phyloP scores from a whole-genome alignment of 768 basidiomycete species.

The Flagelloscypha sp. region DNA sequence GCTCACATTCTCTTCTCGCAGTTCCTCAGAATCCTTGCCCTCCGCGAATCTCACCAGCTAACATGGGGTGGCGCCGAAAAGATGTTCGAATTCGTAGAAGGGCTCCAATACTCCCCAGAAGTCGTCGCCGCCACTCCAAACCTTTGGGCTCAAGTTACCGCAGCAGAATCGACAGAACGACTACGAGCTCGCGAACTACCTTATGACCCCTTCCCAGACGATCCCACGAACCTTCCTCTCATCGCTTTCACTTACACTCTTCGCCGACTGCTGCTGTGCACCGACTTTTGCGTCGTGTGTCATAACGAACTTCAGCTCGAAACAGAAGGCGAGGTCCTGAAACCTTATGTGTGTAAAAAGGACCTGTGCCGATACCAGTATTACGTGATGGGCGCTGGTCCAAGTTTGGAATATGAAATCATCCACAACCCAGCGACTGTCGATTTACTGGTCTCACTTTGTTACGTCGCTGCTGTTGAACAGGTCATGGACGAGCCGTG shows the following conservation, averaged over 20 bases:
- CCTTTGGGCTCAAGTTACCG: no score
- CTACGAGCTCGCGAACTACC: constrained; percentile 34
- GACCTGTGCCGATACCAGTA: constrained; percentile 66
- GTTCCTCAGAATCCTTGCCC: no score
- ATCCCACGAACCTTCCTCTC: constrained; percentile 50
- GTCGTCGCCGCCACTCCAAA: no score
- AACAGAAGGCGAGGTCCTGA: constrained; percentile 48
- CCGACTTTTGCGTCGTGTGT: constrained; percentile 68
- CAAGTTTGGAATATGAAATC: constrained; percentile 72
- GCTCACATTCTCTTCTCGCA: no score
- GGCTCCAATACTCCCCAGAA: no score
- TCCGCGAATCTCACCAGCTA: no score
- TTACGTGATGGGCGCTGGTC: constrained; percentile 54
- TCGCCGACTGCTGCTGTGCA: constrained; percentile 59
- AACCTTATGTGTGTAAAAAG: constrained; percentile 65
- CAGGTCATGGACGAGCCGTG: constrained; percentile 47
- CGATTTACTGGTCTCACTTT: constrained; percentile 59
- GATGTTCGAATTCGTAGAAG: no score
- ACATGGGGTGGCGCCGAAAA: no score
- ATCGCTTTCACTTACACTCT: constrained; percentile 58
- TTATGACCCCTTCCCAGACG: constrained; percentile 40
- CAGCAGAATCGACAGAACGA: constrained; percentile 39
- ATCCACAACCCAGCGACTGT: constrained; percentile 54
- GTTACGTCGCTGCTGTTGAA: constrained; percentile 49
- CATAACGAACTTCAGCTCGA: constrained; percentile 51